Base-by-base conservation (phyloP, 257 asterid species). In the Striga asiatica region DNA sequence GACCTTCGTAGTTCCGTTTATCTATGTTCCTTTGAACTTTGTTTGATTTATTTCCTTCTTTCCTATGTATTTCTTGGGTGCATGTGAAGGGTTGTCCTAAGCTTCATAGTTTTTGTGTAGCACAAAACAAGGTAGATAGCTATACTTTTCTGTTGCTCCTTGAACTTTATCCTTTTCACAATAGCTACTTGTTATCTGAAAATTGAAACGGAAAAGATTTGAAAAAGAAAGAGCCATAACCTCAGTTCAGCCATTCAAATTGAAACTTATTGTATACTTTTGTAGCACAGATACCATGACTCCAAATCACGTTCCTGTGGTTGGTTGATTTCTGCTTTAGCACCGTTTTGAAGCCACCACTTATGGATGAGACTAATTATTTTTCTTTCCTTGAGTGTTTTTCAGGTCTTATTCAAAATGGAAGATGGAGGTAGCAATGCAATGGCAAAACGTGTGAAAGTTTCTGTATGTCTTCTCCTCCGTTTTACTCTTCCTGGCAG, bases 361-460 rank as follows among this genome's bases (percentile, higher is more conserved):
- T 5, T 35, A 62, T 58, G 45, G 47, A 35, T 50, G 50, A 32
- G 23, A 25, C 64, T 7, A 17, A 9, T 48, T 62, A 19, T 63
- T 51, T 25, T 67, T 60, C 53, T 37, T 45, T 34, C 54, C 46
- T 73, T 50, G 72, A 73, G 66, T 68, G 16, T 9, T 50, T 52
- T 28, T 37, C 69, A 32, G 48, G 48, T 58, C 65, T 5, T 54
- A 46, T 50, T 35, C 0, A 14, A 41, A 70, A 81, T 84, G 95
- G 89, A 76, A 67, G 52, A 1, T 16, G 86, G 54, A 60, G 78
- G 42, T 16, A 23, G 55, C 39, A 41, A 18, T 54, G 73, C 54
- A 61, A 72, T 50, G 53, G 68, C 66, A 58, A 85, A 85, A 64
- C 85, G 88, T 72, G 28, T 57, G 77, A 89, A 69, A 71, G 42